Evolutionary conservation across 306 rosid genomes (phyloP).

Genomic region (Cucurbita argyrosperma): DNA sequence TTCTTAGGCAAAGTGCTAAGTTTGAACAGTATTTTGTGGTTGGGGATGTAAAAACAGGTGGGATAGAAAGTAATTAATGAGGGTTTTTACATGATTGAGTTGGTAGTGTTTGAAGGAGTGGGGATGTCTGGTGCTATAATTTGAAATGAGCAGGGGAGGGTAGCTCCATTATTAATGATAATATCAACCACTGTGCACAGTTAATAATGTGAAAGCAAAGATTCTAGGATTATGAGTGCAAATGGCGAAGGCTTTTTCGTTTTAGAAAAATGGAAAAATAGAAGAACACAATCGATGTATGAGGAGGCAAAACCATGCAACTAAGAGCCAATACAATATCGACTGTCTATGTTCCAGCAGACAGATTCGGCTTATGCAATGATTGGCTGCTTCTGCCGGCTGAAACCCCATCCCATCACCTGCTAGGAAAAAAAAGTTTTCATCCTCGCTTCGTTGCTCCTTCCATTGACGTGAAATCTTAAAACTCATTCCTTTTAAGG

Average conservation of each 20-base stretch:
- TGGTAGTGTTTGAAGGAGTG: neutral
- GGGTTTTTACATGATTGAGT: neutral
- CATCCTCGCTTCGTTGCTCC: no score
- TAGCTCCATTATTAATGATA: neutral
- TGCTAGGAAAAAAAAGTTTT: no score
- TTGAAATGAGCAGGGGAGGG: neutral
- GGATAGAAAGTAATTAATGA: neutral
- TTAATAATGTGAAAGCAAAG: conserved; percentile 1
- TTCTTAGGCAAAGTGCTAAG: neutral
- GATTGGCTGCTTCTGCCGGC: conserved; percentile 5
- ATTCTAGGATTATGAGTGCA: neutral
- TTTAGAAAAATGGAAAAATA: neutral
- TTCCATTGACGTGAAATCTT: no score
- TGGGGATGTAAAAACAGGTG: neutral
- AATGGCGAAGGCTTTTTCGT: neutral
- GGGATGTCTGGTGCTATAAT: neutral
- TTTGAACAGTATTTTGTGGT: neutral
- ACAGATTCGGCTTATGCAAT: conserved; percentile 9
- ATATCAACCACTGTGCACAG: neutral
- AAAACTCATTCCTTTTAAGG: no score
- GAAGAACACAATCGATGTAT: neutral
- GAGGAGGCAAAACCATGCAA: conserved; percentile 17
- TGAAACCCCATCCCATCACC: neutral
- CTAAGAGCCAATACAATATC: conserved; percentile 13
- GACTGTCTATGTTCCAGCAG: conserved; percentile 16